Percentiles rank a stretch among this genome's conserved stretches.
Evolutionary conservation across 2,329 filamentous ascomycete genomes (phyloP).

Genomic region (Colletotrichum coccodes): DNA sequence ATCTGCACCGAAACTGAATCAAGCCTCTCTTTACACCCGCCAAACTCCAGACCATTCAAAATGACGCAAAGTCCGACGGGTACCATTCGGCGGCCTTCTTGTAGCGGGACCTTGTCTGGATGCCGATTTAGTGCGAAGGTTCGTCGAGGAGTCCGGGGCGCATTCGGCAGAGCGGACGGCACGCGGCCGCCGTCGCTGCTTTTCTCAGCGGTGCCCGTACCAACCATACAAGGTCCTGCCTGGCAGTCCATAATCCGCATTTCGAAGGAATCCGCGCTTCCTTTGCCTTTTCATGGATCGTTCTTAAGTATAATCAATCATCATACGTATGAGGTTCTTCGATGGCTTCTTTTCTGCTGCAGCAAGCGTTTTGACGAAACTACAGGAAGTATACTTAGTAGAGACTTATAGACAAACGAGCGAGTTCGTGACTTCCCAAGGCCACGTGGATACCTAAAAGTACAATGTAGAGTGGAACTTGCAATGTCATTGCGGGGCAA

Average conservation of each 20-base stretch:
- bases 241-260: background rate
- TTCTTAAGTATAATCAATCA: background rate
- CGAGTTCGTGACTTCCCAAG: too few relatives aligned
- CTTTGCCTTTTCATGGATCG: background rate
- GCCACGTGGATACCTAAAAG: too few relatives aligned
- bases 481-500: too few relatives aligned
- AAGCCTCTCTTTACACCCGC: background rate
- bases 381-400: too few relatives aligned
- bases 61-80: background rate
- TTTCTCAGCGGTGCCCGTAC: constrained; percentile 1
- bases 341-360: background rate
- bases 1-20: background rate
- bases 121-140: background rate
- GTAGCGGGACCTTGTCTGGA: background rate
- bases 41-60: background rate
- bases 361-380: background rate
- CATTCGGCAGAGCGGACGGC: background rate
- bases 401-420: too few relatives aligned
- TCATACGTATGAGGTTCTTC: too few relatives aligned
- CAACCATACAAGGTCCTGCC: constrained; percentile 11
- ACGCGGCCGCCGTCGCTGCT: background rate
- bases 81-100: background rate
- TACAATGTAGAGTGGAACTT: too few relatives aligned
- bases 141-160: background rate
- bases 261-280: background rate